A percentile compares a stretch with the other conserved stretches of the same genome.
phyloP scores from a whole-genome alignment of 129 eudicot species.

The Tagetes patula region DNA sequence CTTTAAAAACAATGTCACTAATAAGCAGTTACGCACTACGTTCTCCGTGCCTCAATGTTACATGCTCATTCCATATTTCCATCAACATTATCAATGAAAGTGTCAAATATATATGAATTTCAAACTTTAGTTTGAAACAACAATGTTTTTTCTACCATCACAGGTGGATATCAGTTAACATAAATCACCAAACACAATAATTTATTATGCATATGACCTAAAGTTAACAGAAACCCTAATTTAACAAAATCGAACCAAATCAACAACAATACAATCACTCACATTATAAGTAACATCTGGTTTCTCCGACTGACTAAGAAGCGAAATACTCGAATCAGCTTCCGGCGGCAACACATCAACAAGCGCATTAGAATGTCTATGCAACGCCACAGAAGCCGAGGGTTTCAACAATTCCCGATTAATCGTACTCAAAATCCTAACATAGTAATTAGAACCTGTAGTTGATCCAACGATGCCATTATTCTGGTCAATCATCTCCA shows the following conservation, averaged over 20 bases:
- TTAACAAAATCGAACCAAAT: background rate
- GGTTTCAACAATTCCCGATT: slow-evolving; percentile 81
- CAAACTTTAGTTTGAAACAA: too few relatives aligned
- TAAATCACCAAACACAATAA: background rate
- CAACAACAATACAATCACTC: slow-evolving; percentile 23
- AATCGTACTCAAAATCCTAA: slow-evolving; percentile 76
- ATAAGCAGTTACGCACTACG: background rate
- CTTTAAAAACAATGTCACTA: background rate
- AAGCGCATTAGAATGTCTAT: slow-evolving; percentile 80
- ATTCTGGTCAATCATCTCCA: slow-evolving; percentile 89
- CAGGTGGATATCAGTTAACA: background rate
- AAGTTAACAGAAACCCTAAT: slow-evolving; percentile 16
- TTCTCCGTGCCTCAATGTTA: background rate
- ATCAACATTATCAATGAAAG: background rate
- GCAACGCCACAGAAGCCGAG: slow-evolving; percentile 75
- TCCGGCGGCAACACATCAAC: slow-evolving; percentile 91
- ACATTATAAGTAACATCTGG: slow-evolving; percentile 84
- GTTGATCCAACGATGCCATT: slow-evolving; percentile 86
- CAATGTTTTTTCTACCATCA: too few relatives aligned
- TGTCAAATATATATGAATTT: background rate
- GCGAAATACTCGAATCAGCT: slow-evolving; percentile 85
- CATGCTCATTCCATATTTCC: background rate
- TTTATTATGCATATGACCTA: background rate
- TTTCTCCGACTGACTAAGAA: slow-evolving; percentile 79
- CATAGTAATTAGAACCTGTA: slow-evolving; percentile 82